Conservation (phyloP, 169 alveolate species). For the Plasmodium cynomolgi region DNA sequence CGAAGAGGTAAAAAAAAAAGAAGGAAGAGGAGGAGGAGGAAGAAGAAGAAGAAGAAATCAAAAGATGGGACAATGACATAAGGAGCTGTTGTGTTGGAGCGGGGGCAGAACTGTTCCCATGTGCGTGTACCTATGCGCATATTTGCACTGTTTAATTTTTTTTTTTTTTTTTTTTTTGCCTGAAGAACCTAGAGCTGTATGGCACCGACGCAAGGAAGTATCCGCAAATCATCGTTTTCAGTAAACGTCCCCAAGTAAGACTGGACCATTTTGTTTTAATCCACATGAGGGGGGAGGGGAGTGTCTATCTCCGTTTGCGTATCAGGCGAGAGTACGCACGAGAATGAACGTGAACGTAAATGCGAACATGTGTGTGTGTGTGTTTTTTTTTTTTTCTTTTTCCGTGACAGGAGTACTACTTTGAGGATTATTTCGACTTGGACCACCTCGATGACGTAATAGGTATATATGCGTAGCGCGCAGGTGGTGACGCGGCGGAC, state of each 20-base stretch:
- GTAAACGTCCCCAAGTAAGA: conserved; percentile 55
- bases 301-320: neutral
- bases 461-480: neutral
- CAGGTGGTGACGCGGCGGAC: neutral
- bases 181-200: conserved; percentile 44
- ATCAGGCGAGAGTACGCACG: neutral
- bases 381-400: conserved; percentile 7
- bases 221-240: conserved; percentile 51
- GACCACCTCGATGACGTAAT: conserved; percentile 18
- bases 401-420: conserved; percentile 29
- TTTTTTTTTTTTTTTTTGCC: neutral
- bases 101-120: neutral
- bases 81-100: neutral
- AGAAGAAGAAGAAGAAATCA: neutral
- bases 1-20: conserved; percentile 35
- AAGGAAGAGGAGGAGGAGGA: too few relatives aligned
- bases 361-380: neutral
- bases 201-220: conserved; percentile 31
- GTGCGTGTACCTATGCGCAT: neutral
- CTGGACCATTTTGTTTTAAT: neutral
- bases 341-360: neutral
- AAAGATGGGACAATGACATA: neutral
- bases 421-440: conserved; percentile 26
- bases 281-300: neutral
- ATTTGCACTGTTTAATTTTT: neutral